Evolutionary conservation across 169 alveolate species (phyloP), one percentile per base, ranked within the genome.

Genomic region (Cystoisospora suis): DNA sequence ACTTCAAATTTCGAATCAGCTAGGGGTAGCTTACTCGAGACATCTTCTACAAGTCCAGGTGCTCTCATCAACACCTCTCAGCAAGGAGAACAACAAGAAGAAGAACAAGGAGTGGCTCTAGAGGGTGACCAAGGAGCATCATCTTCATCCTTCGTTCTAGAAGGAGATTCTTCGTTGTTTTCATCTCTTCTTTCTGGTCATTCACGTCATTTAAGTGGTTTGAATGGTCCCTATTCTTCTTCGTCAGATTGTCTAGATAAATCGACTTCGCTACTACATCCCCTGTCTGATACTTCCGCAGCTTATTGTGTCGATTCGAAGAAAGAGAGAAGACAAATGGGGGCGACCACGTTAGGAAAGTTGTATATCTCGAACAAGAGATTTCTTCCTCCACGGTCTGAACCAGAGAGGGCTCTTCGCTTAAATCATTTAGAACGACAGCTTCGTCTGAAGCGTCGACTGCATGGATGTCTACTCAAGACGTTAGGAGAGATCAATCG

Each of bases 311-410:
- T n/a, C n/a, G n/a, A n/a, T n/a, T n/a, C n/a, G n/a, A n/a, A n/a
- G n/a, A n/a, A n/a, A 23, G 23, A 12, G 65, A 53, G 65, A 23
- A 53, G 65, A 23, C 65, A 53, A 23, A 12, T 53, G 65, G 23
- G 23, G 65, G 65, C 65, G 23, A 23, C 65, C 12, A 53, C 65
- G 23, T 53, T 53, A 53, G 65, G 23, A 53, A 12, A 53, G 65
- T 23, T 53, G 65, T 53, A 53, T 53, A 23, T 20, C 56, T 2
- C 56, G 12, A 1, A 6, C n/a, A 9, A 40, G 36, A 46, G 83
- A 0, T 72, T 72, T 72, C 58, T 72, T 1, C 83, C 53, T 34
- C 83, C 83, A 29, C 83, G 83, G n/a, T 72, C 83, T 12, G 83
- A 72, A 34, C 58, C 53, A 38, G 83, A 72, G 53, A 20, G 83